phyloP scores from a whole-genome alignment of 2,329 filamentous ascomycete species.

The Ramularia collo-cygni region DNA sequence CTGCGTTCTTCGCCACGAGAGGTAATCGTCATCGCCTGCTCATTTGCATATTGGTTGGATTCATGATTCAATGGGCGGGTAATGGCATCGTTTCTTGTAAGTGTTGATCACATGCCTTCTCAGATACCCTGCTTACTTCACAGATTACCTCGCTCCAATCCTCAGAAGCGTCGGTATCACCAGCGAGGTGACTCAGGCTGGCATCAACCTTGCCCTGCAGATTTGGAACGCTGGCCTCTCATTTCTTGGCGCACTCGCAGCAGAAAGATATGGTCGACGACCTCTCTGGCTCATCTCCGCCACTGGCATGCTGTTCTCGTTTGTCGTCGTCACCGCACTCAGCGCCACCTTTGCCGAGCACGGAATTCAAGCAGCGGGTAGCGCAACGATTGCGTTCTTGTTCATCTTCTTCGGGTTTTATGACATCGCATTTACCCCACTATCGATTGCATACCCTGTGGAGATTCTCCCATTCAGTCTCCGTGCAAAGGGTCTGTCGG shows the following conservation, averaged over 20 bases:
- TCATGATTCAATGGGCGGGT: conserved; percentile 35
- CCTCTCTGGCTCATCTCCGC: conserved; percentile 38
- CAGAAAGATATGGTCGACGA: conserved; percentile 37
- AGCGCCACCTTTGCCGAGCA: conserved; percentile 31
- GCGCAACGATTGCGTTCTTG: conserved; percentile 37
- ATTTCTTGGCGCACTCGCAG: conserved; percentile 32
- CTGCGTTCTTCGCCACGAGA: conserved; percentile 12
- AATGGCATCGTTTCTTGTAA: conserved; percentile 35
- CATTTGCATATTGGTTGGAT: conserved; percentile 31
- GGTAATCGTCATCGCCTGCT: conserved; percentile 32
- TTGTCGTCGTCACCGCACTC: conserved; percentile 38
- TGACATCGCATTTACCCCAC: conserved; percentile 60
- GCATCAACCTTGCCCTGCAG: conserved; percentile 35
- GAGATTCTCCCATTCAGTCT: conserved; percentile 55
- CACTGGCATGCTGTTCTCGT: conserved; percentile 39
- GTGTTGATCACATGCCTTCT: too few species aligned
- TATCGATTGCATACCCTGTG: conserved; percentile 57
- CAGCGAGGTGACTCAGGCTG: conserved; percentile 27
- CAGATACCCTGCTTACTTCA: too few species aligned
- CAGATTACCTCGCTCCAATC: conserved; percentile 25
- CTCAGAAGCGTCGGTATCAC: conserved; percentile 34
- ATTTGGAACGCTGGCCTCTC: conserved; percentile 35
- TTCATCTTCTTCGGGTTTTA: conserved; percentile 47
- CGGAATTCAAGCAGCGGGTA: conserved; percentile 27
- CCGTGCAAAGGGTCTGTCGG: conserved; percentile 52